Conservation (phyloP, 345 rosid genomes). For the Populus nigra region DNA sequence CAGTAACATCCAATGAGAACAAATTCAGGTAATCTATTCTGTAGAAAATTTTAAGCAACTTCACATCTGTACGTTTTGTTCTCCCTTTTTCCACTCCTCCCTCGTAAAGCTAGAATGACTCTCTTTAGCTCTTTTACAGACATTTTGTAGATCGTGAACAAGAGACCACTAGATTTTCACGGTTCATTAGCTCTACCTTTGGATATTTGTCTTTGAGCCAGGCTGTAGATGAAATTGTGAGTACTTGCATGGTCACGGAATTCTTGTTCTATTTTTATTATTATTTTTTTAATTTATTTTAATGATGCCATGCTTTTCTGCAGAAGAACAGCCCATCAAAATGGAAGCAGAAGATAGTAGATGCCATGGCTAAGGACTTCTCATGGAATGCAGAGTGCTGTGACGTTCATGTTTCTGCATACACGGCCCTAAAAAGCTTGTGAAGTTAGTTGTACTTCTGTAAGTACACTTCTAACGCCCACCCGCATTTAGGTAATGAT, state of each 20-base stretch:
- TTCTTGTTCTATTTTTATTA: not conserved
- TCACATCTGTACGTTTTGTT: not conserved
- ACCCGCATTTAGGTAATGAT: not conserved
- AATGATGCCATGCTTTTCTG: not conserved
- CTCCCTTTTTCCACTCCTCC: not conserved
- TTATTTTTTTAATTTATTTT: not conserved
- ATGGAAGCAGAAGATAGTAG: slow-evolving; percentile 48
- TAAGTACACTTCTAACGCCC: too few relatives aligned
- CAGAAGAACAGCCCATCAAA: slow-evolving; percentile 43
- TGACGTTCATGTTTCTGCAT: slow-evolving; percentile 64
- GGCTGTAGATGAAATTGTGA: slow-evolving; percentile 64
- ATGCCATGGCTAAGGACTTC: slow-evolving; percentile 62
- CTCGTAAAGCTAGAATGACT: slow-evolving; percentile 1
- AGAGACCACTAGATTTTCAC: slow-evolving; percentile 34
- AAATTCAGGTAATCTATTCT: slow-evolving; percentile 38
- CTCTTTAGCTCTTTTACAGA: slow-evolving; percentile 20
- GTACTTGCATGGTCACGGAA: slow-evolving; percentile 5
- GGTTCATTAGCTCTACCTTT: slow-evolving; percentile 43
- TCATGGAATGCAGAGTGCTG: slow-evolving; percentile 61
- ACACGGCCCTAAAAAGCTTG: slow-evolving; percentile 41
- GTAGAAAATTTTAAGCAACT: not conserved
- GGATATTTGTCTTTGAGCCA: slow-evolving; percentile 48
- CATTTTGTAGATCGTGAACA: slow-evolving; percentile 30
- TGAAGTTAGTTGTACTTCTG: slow-evolving; percentile 26
- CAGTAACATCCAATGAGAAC: slow-evolving; percentile 28